Conservation (phyloP, 805 yeast species). For the Candida ficus region DNA sequence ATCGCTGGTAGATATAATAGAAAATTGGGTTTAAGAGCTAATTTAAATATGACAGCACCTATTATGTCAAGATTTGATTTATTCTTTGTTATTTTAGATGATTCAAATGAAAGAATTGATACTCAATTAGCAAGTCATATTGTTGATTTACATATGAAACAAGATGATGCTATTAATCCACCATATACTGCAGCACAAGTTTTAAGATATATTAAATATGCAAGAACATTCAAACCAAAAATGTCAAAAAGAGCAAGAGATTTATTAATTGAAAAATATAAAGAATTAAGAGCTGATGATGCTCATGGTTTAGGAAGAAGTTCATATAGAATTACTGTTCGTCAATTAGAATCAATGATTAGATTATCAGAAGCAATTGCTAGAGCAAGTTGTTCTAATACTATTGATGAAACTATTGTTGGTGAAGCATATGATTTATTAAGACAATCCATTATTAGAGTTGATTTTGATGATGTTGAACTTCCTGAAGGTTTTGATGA, state of each 20-base stretch:
- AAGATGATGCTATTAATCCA: conserved; percentile 86
- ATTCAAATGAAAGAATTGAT: conserved; percentile 87
- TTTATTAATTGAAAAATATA: conserved; percentile 70
- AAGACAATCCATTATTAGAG: conserved; percentile 87
- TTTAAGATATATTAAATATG: conserved; percentile 83
- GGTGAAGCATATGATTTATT: conserved; percentile 89
- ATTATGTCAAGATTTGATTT: conserved; percentile 97
- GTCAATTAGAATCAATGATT: conserved; percentile 93
- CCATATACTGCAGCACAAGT: conserved; percentile 88
- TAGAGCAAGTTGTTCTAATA: conserved; percentile 71
- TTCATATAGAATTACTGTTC: conserved; percentile 91
- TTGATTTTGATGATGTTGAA: conserved; percentile 89
- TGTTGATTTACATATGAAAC: conserved; percentile 84
- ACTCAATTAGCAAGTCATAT: conserved; percentile 89
- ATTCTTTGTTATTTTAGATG: conserved; percentile 91
- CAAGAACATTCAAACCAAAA: conserved; percentile 86
- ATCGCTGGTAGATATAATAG: conserved; percentile 95
- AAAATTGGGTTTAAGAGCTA: conserved; percentile 75
- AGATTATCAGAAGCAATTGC: conserved; percentile 95
- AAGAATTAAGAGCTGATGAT: conserved; percentile 83
- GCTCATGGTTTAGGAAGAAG: conserved; percentile 83
- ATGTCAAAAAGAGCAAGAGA: conserved; percentile 80
- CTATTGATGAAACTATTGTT: conserved; percentile 78
- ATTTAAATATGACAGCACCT: conserved; percentile 94
- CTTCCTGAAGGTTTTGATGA: conserved; percentile 42